Evolutionary conservation across 257 asterid species (phyloP).

Genomic region (Craterostigma plantagineum): DNA sequence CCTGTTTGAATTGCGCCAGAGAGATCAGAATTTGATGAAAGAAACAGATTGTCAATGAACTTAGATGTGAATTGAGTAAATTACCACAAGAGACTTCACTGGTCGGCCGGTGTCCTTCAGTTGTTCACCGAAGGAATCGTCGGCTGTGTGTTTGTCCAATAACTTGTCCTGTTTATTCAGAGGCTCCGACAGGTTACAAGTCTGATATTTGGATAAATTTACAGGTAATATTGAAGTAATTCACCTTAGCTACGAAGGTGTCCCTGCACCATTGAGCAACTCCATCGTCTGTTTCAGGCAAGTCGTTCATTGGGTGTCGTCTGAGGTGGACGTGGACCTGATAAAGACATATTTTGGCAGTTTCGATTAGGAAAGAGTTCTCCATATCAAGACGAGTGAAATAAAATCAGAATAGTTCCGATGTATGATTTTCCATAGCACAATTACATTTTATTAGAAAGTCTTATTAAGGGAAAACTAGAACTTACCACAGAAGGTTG

Average conservation of each 20-base stretch:
- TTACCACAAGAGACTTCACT: conserved; percentile 69
- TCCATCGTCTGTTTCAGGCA: conserved; percentile 53
- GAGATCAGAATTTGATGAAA: too few relatives aligned
- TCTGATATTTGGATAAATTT: too few relatives aligned
- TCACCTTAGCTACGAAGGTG: conserved; percentile 62
- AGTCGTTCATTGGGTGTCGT: conserved; percentile 43
- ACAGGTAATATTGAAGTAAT: neutral
- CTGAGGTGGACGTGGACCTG: conserved; percentile 74
- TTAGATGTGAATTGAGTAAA: neutral
- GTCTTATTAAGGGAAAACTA: neutral
- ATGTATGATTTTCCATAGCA: too few relatives aligned
- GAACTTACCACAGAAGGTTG: conserved; percentile 72
- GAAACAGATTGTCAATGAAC: neutral
- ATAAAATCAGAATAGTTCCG: too few relatives aligned
- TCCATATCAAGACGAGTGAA: too few relatives aligned
- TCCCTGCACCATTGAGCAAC: conserved; percentile 92
- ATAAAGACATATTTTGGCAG: conserved; percentile 5
- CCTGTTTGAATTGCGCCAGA: conserved; percentile 39
- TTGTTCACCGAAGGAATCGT: conserved; percentile 51
- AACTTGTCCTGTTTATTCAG: conserved; percentile 44
- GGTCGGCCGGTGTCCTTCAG: conserved; percentile 58
- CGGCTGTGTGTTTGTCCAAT: conserved; percentile 55
- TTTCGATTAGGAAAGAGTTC: too few relatives aligned
- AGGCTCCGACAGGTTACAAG: too few relatives aligned
- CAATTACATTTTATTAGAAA: neutral